phyloP scores from a whole-genome alignment of 192 early-diverging fungal genomes.

The Dimargaris xerosporica region DNA sequence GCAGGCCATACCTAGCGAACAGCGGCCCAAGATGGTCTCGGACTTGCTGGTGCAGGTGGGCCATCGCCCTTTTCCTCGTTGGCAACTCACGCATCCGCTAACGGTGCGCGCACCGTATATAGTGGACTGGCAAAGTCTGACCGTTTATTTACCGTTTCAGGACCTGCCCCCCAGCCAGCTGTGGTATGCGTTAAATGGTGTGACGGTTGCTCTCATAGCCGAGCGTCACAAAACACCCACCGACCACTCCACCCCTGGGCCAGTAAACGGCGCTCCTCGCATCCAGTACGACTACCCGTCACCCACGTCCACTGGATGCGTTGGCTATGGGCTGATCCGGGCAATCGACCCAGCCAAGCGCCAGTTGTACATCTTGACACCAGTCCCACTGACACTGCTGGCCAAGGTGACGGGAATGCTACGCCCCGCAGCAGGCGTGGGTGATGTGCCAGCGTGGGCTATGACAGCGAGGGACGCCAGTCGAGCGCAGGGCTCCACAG shows the following conservation, averaged over 20 bases:
- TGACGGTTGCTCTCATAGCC: slow-evolving; percentile 50
- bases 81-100: slow-evolving; percentile 24
- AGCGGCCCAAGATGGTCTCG: not conserved
- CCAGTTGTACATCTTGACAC: slow-evolving; percentile 33
- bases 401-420: not conserved
- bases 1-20: not conserved
- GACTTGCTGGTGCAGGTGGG: slow-evolving; percentile 8
- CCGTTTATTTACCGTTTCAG: slow-evolving; percentile 50
- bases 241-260: not conserved
- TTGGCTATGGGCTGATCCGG: slow-evolving; percentile 48
- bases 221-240: slow-evolving; percentile 3
- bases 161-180: slow-evolving; percentile 68
- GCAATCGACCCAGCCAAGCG: slow-evolving; percentile 40
- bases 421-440: not conserved
- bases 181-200: slow-evolving; percentile 70
- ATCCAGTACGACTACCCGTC: slow-evolving; percentile 26
- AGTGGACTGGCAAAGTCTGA: slow-evolving; percentile 45
- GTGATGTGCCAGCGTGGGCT: not conserved
- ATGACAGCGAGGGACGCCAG: no score
- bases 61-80: slow-evolving; percentile 33
- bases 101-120: slow-evolving; percentile 37
- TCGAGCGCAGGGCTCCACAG: no score
- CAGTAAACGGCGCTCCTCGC: slow-evolving; percentile 15
- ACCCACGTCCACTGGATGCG: slow-evolving; percentile 30
- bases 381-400: not conserved